Base-by-base conservation (phyloP, 139 green algal species). In the Closterium sp. region DNA sequence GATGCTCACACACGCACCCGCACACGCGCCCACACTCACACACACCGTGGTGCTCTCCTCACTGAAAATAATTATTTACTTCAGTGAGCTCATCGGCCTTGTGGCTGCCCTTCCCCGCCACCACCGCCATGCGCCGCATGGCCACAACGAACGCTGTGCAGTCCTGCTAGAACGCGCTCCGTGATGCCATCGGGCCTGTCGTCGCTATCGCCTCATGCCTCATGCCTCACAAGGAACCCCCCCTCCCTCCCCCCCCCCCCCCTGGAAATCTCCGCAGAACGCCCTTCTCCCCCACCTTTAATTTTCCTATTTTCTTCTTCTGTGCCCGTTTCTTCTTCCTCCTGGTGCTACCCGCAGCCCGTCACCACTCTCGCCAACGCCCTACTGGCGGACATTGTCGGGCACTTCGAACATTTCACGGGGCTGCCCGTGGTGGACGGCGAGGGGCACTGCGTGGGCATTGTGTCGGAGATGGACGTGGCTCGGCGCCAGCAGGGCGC, bases 321-420 rank as follows among this genome's bases (percentile, higher is more conserved):
- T 85, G 21, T 33, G 30, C 9, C 84, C 84, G 43, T 2, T 36
- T 21, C 84, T 6, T 36, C 31, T 31, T 88, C 32, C 84, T 88
- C 84, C 32, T 88, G 30, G 9, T 76, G 55, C 55, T 25, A 3
- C 55, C 55, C 16, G 87, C 87, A 90, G 87, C 43, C 69, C n/a
- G 84, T 92, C 9, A 92, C 90, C 4, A 85, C 85, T 10, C 4
- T 10, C 3, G 25, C 90, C 86, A 88, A 91, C 30, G 33, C 43
- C 10, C 30, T 28, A 28, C 85, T 92, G 33, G 86, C 23, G n/a
- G 32, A 33, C 8, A 84, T 92, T 19, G 16, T 92, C 4, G 43
- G 91, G 33, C 90, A 91, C 28, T 92, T 92, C 85, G 85, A 89
- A 23, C 38, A 92, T 33, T 92, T 91, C 90, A 92, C 90, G 31